Base-by-base conservation (phyloP, 1,139 yeast species). In the Yamadazyma pseudoaaseri region DNA sequence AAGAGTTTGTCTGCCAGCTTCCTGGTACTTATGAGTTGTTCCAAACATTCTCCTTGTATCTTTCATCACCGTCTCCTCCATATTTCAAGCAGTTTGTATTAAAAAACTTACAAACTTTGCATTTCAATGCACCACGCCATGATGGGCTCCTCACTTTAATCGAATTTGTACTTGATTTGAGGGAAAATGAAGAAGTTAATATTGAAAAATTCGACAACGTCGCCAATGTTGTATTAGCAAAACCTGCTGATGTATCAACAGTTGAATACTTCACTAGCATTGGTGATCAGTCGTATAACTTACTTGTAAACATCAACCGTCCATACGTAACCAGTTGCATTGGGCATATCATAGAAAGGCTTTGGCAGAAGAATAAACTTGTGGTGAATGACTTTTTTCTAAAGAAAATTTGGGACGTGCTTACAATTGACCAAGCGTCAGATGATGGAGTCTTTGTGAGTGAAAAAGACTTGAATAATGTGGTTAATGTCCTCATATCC, bases 111-210 rank as follows among this genome's bases (percentile, higher is more conserved):
- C 76, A 82, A 2, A 43, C 56, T 4, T 59, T 86, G 18, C 85
- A 86, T 2, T 55, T 75, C 16, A 55, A 67, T 31, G 72, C 94
- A 10, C 61, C 72, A 1, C 59, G 62, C 11, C 39, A 44, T 1
- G 81, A 85, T 49, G 97, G 97, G 0, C 73, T 90, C 1, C 59
- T 74, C 22, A 69, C 87, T 1, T 58, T 90, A 33, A 70, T 89
- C 22, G 97, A 92, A 56, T 80, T 84, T 44, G 70, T 85, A 0
- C 66, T 86, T 11, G 96, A 95, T 0, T 62, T 85, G 24, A 63
- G 96, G 41, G 95, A 86, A 28, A 71, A 72, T 36, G 94, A 83
- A 34, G 80, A 81, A 18, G 62, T 87, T 6, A 79, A 80, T 39
- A 56, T 79, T 15, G 79, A 77, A 25, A 83, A 79, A 45, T 67